Conservation (phyloP, 768 basidiomycete species). For the Podaxis rugospora region DNA sequence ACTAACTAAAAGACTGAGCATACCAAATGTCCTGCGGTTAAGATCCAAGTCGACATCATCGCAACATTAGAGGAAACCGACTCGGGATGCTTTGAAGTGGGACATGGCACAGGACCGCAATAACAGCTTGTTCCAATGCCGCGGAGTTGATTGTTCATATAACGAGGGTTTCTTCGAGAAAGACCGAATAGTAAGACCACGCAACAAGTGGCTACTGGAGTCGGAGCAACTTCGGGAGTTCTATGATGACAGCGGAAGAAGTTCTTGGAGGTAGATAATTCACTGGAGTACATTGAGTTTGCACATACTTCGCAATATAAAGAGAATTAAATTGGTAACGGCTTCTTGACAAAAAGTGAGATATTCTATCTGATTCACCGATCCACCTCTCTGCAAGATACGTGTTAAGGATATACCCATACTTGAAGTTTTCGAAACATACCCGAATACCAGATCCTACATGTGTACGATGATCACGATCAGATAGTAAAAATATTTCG, state of each 20-base stretch:
- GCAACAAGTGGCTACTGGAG: no score
- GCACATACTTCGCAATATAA: not conserved
- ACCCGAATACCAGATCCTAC: conserved; percentile 92
- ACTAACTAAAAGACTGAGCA: not conserved
- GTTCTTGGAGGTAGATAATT: not conserved
- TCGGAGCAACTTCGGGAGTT: not conserved
- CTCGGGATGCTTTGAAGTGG: no score
- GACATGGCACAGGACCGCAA: not conserved
- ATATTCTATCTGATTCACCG: conserved; percentile 16
- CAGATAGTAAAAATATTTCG: conserved; percentile 5
- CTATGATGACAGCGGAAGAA: not conserved
- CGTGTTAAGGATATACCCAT: not conserved
- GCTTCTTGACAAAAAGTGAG: not conserved
- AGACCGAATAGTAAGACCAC: not conserved
- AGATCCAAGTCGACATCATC: not conserved
- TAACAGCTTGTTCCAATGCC: not conserved
- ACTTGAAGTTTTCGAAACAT: conserved; percentile 31
- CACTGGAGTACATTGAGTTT: not conserved
- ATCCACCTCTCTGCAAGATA: conserved; percentile 34
- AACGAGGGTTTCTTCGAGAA: not conserved
- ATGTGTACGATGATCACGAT: conserved; percentile 3
- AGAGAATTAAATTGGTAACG: not conserved
- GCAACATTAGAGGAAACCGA: no score
- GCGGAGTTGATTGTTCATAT: not conserved
- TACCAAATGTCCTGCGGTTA: not conserved